Evolutionary conservation across 106 monocot species (phyloP), one percentile per base, ranked within the genome.

Genomic region (Dioscorea zingiberensis): DNA sequence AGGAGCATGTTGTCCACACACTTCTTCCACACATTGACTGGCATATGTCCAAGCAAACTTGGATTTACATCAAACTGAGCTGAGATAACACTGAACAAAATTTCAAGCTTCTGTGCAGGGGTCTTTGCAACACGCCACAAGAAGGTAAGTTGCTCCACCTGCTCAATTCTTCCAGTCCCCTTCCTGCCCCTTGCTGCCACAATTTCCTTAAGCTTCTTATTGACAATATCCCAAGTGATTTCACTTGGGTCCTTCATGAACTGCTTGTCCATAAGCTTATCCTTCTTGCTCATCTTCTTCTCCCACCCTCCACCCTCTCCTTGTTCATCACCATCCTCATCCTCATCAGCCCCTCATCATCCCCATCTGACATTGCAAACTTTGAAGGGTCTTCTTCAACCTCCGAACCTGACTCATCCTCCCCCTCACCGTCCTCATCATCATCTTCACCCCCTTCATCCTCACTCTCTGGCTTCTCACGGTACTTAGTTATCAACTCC

Each of bases 31-130:
- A 92, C 72, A 55, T 81, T 81, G 25, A 84, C 66, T 16, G 97
- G 97, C 97, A 92, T 92, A 55, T 92, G 97, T 4, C 88, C 88
- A 68, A 86, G 83, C 65, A 92, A 76, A 55, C 91, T 92, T 54
- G 83, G 88, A 64, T 97, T 97, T 25, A 97, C 75, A 77, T 97
- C 97, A 92, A 97, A 97, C 25, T 97, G 97, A 2, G 97, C 78
- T 6, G 91, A 85, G 17, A 97, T 92, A 24, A 97, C 81, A 64
- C 78, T 74, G 24, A 97, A 92, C 1, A 92, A 55, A 44, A 97
- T 88, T 27, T 86, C 86, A 16, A 97, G 73, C 76, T 92, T 97
- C 79, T 97, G 97, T 1, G 97, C 97, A 19, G 97, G 91, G 25
- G 97, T 88, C 64, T 97, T 97, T 1, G 97, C 97, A 69, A 91